These are phyloP conservation scores for Allomyces macrogynus DNA, from an alignment of 192 early-diverging fungal genomes.

Conservation along the genomic window DNA sequence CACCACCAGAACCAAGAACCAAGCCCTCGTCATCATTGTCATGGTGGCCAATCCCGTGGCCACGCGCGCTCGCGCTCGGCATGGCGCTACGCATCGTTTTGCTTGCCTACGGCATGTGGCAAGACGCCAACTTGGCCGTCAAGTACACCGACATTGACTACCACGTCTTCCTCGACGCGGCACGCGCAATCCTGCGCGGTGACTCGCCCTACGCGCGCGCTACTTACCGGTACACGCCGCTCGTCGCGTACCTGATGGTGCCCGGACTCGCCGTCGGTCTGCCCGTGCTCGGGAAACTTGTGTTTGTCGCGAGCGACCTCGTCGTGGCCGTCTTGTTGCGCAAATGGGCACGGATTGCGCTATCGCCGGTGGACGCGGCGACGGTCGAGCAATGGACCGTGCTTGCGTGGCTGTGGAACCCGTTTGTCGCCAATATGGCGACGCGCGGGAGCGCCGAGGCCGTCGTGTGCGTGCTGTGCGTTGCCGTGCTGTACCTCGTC, in stretches of 20 bases:
- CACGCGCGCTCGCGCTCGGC: slow-evolving; percentile 3
- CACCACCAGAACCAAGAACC: no score
- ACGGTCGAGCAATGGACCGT: no score
- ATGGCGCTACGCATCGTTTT: slow-evolving; percentile 36
- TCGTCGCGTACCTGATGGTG: slow-evolving; percentile 73
- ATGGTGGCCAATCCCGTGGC: no score
- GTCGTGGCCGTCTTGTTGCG: slow-evolving; percentile 48
- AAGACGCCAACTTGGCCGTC: slow-evolving; percentile 70
- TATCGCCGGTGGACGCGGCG: no score
- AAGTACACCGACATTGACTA: slow-evolving; percentile 99
- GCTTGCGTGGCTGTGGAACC: slow-evolving; percentile 65
- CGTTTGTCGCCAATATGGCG: slow-evolving; percentile 89
- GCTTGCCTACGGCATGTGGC: slow-evolving; percentile 67
- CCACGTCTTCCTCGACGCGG: slow-evolving; percentile 85
- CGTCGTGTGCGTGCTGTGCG: slow-evolving; percentile 53
- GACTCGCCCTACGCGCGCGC: slow-evolving; percentile 68
- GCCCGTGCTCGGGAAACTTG: slow-evolving; percentile 64
- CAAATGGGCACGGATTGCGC: no score
- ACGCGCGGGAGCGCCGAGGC: slow-evolving; percentile 87
- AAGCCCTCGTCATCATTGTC: no score
- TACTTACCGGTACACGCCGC: slow-evolving; percentile 93
- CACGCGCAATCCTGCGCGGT: slow-evolving; percentile 48
- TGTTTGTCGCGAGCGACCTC: slow-evolving; percentile 75
- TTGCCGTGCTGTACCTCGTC: slow-evolving; percentile 53
- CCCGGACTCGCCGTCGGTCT: slow-evolving; percentile 46